Conservation (phyloP, 1,284 basidiomycete species). For the Melampsora larici-populina region DNA sequence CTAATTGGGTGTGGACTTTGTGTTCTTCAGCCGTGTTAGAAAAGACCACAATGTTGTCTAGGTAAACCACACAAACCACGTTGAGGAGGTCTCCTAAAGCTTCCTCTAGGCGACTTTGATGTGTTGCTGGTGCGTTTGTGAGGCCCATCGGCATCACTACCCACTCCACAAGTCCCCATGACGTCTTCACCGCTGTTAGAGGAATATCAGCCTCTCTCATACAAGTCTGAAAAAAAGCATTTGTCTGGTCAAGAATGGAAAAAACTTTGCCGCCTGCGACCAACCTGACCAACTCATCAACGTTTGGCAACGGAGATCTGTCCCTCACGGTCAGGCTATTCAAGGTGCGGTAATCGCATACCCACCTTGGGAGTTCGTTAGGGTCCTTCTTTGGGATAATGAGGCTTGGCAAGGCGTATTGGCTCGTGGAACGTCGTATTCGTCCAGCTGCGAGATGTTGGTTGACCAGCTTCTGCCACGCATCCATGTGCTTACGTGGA, state of each 20-base stretch:
- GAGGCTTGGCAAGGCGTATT: no score
- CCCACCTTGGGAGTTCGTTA: slow-evolving; percentile 26
- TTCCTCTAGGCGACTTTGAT: slow-evolving; percentile 47
- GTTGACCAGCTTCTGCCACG: slow-evolving; percentile 38
- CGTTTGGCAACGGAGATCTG: no score
- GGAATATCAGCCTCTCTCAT: slow-evolving; percentile 55
- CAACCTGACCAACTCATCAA: no score
- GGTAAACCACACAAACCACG: slow-evolving; percentile 56
- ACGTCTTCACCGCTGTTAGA: slow-evolving; percentile 56
- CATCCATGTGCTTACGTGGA: slow-evolving; percentile 18
- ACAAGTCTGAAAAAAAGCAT: slow-evolving; percentile 56
- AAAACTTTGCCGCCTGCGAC: slow-evolving; percentile 49
- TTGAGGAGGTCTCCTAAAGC: slow-evolving; percentile 51
- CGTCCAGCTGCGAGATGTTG: no score
- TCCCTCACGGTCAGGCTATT: no score
- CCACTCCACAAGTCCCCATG: slow-evolving; percentile 57
- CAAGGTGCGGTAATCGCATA: no score
- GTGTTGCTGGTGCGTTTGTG: slow-evolving; percentile 55
- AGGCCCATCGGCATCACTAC: slow-evolving; percentile 57
- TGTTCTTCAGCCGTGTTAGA: slow-evolving; percentile 55
- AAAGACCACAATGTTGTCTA: slow-evolving; percentile 59
- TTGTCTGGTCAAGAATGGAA: slow-evolving; percentile 57
- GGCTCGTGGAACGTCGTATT: no score
- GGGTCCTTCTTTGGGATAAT: no score
- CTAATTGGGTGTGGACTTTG: no score